Percentiles rank a stretch among this genome's conserved stretches.
Evolutionary conservation across 2,329 filamentous ascomycete species (phyloP).

Genomic region (Trichoderma sp.): DNA sequence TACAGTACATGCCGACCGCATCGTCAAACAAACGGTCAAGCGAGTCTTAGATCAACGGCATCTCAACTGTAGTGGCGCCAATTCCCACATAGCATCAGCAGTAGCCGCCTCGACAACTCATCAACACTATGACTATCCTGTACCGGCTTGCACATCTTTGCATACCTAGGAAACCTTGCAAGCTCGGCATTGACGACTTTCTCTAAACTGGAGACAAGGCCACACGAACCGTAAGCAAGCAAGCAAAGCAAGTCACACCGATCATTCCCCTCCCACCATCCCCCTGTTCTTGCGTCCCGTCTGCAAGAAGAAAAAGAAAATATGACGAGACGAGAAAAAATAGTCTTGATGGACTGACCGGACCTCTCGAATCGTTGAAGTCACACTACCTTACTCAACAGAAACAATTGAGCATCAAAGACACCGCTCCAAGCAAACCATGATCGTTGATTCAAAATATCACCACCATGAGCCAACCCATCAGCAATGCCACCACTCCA

Average conservation of each 20-base stretch:
- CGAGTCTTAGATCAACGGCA: not conserved
- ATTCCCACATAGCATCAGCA: not conserved
- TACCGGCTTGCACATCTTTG: not conserved
- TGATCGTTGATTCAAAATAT: not conserved
- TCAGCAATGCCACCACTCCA: not conserved
- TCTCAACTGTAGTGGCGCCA: not conserved
- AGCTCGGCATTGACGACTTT: not conserved
- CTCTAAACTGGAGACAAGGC: not conserved
- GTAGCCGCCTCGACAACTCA: not conserved
- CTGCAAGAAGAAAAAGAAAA: not conserved
- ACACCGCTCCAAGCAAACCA: not conserved
- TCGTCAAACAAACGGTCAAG: not conserved
- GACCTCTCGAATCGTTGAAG: not conserved
- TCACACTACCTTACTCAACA: not conserved
- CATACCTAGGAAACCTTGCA: not conserved
- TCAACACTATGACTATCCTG: not conserved
- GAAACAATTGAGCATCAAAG: not conserved
- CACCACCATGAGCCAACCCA: conserved; percentile 5
- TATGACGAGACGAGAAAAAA: not conserved
- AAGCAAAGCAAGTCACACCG: conserved; percentile 17
- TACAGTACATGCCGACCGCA: not conserved
- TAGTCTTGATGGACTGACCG: not conserved
- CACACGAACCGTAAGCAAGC: conserved; percentile 15
- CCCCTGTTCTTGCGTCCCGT: conserved; percentile 1
- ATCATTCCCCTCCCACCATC: not conserved